These are phyloP conservation scores for Drosera capensis DNA, from an alignment of 148 eudicot genomes.

Conservation along the genomic window DNA sequence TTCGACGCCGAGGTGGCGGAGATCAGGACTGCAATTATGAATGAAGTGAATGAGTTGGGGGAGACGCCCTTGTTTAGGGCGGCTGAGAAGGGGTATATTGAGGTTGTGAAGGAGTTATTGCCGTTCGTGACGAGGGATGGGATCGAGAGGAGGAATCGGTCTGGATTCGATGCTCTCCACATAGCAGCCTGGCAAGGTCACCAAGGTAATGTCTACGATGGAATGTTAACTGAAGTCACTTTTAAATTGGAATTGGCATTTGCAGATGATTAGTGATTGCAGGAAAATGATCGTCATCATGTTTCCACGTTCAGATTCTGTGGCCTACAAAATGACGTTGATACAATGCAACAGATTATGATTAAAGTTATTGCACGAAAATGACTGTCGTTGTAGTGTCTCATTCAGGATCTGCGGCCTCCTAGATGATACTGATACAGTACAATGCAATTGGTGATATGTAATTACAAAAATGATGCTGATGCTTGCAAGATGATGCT, in stretches of 20 bases:
- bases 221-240: not conserved
- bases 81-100: slow-evolving; percentile 50
- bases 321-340: no score
- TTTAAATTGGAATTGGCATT: not conserved
- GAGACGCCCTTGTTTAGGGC: slow-evolving; percentile 63
- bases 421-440: no score
- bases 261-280: not conserved
- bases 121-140: slow-evolving; percentile 45
- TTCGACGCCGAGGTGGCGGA: slow-evolving; percentile 50
- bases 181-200: slow-evolving; percentile 68
- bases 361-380: no score
- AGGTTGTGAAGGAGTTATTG: slow-evolving; percentile 40
- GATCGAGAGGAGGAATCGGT: slow-evolving; percentile 34
- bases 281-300: no score
- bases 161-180: slow-evolving; percentile 53
- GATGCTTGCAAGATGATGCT: no score
- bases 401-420: no score
- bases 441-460: no score
- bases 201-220: slow-evolving; percentile 24
- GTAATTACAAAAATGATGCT: no score
- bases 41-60: slow-evolving; percentile 68
- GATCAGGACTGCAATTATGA: slow-evolving; percentile 44
- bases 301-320: no score
- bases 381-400: no score
- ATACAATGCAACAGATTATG: no score